Base-by-base conservation (phyloP, 2,329 filamentous ascomycete genomes). In the Didymella keratinophila region DNA sequence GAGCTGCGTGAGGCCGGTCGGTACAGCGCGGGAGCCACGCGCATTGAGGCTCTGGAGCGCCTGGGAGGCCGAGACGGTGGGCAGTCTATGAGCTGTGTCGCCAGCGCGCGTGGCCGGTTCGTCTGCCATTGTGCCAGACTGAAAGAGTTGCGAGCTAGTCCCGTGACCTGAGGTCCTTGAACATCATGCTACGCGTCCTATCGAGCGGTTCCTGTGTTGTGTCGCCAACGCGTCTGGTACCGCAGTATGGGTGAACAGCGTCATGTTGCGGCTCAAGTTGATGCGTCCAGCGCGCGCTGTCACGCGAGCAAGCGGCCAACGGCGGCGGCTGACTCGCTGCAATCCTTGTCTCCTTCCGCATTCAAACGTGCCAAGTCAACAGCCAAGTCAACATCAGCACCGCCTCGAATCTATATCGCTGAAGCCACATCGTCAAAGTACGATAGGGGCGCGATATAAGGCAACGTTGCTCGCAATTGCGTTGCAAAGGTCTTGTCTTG, bases 51-150 rank as follows among this genome's bases (percentile, higher is more conserved):
- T 82, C 58, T 88, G 82, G 43, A 93, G 80, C 8, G 87, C 90
- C 70, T 92, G 84, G 1, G 89, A 89, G 28, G 90, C 91, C 18
- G 89, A 91, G 47, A 93, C 83, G 1, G 91, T 92, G 34, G 91
- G 89, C 52, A 94, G 80, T 50, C 91, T 87, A 79, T 93, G 90
- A 93, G 52, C 46, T 55, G 23, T 37, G 45, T 12, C 10, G 46
- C 76, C 36, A 74, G 68, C 36, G 73, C 69, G 63, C 64, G 55
- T 72, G 12, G 30, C 30, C 30, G 30, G 69, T 56, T 72, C 62
- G 56, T 64, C 61, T 53, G 71, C 68, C 75, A 77, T 77, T 56
- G 60, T 34, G 34, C 32, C 32, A 37, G 39, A 45, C 20, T 12
- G 32, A n/a, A 7, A 2, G 3, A 36, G 16, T 45, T 27, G 32